phyloP scores from a whole-genome alignment of 345 rosid genomes.

The Populus simonii region DNA sequence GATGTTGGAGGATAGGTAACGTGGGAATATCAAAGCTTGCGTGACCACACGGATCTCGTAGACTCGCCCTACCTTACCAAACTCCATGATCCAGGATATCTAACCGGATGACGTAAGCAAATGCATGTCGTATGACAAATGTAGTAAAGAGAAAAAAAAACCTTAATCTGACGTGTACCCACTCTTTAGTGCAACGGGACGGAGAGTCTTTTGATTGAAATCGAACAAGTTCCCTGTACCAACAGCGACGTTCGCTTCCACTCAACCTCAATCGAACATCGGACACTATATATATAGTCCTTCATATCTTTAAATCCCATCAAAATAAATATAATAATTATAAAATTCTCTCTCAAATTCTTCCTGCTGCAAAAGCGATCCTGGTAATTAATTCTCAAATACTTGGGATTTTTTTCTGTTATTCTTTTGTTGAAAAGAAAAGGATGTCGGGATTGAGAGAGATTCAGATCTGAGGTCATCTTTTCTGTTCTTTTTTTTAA shows the following conservation, averaged over 20 bases:
- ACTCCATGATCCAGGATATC: not conserved
- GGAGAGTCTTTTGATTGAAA: not conserved
- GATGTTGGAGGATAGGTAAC: too few relatives aligned
- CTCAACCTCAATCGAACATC: not conserved
- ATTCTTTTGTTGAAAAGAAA: too few relatives aligned
- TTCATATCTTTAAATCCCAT: not conserved
- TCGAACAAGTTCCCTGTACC: not conserved
- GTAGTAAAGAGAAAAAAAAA: not conserved
- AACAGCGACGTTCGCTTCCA: not conserved
- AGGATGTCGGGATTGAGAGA: not conserved
- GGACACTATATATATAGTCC: not conserved
- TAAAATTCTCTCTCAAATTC: not conserved
- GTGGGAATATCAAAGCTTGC: not conserved
- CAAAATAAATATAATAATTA: not conserved
- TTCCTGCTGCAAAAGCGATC: not conserved
- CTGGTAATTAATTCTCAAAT: not conserved
- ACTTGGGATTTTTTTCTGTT: not conserved
- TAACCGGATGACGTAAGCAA: not conserved
- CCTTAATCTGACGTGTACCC: not conserved
- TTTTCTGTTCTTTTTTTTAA: not conserved
- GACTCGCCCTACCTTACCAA: not conserved
- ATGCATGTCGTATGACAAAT: not conserved
- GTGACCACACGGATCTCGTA: not conserved
- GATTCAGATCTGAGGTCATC: constrained; percentile 38
- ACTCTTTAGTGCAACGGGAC: not conserved